These are phyloP conservation scores for Fusarium mangiferae DNA, from an alignment of 2,329 filamentous ascomycete species.

Conservation along the genomic window DNA sequence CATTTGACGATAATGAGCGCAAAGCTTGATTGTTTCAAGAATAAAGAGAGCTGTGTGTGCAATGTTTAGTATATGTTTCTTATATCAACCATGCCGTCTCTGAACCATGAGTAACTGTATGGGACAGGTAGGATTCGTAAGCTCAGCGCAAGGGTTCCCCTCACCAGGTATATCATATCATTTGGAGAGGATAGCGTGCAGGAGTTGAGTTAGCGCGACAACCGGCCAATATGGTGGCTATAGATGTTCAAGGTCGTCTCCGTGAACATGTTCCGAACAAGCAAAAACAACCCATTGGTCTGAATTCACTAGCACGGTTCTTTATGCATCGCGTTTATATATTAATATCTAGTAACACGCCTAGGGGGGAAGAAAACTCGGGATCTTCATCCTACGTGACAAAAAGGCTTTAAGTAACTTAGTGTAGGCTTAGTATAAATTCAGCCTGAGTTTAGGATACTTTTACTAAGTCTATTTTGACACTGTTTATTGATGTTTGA, in stretches of 20 bases:
- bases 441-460: no score
- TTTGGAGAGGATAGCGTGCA: not conserved
- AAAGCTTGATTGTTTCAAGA: not conserved
- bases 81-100: not conserved
- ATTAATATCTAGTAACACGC: no score
- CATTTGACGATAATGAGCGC: not conserved
- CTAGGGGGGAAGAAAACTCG: no score
- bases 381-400: no score
- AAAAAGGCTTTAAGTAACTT: no score
- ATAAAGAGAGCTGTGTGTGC: not conserved
- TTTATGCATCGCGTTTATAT: no score
- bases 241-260: not conserved
- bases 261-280: not conserved
- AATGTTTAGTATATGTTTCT: not conserved
- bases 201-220: not conserved
- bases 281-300: not conserved
- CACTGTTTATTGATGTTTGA: no score
- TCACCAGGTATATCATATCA: not conserved
- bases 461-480: no score
- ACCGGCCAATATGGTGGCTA: not conserved
- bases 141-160: not conserved
- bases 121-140: not conserved
- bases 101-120: not conserved
- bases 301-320: no score
- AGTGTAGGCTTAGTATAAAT: no score